Base-by-base conservation (phyloP, 2,329 filamentous ascomycete genomes). In the Epichloe brachyelytri region DNA sequence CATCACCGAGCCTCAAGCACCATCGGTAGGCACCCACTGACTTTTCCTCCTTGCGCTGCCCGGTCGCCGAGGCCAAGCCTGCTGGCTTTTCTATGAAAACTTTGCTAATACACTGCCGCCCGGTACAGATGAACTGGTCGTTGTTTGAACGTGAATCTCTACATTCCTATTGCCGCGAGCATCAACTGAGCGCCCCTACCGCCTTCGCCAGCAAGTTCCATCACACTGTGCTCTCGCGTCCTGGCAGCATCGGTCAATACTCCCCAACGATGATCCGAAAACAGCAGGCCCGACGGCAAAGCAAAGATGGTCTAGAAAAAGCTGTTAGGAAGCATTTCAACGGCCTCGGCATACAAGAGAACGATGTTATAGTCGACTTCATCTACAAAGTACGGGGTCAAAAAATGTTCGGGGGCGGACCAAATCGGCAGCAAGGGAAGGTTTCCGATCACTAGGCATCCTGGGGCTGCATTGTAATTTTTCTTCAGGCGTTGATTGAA, bases 281-380 rank as follows among this genome's bases (percentile, higher is more conserved):
- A 58, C 80, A 78, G 57, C 73, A 80, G 45, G 75, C 81, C 60
- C 72, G 82, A 49, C 75, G 84, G 50, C 82, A 89, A 63, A 79
- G 77, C 60, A 86, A 86, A 63, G 82, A 88, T 38, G 78, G 86
- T 57, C 72, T 94, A 50, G 84, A 85, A 8, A 75, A 81, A 57
- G 76, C 79, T 2, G 84, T 90, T 46, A 76, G 86, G 56, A 90
- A 88, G 65, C 86, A 93, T 67, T 93, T 93, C 70, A 93, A 93
- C 63, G 81, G 80, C 36, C 75, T 86, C 57, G 85, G 84, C 15
- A 79, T 91, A 40, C 83, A 82, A 56, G 88, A 94, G 70, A 88
- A 83, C 62, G 87, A 93, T 59, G 83, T 89, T 57, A 85, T 93
- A 52, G 85, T 90, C 51, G 85, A 86, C 56, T 80, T 88, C 63